phyloP scores from a whole-genome alignment of 768 basidiomycete species.

The Tulasnella sp. region DNA sequence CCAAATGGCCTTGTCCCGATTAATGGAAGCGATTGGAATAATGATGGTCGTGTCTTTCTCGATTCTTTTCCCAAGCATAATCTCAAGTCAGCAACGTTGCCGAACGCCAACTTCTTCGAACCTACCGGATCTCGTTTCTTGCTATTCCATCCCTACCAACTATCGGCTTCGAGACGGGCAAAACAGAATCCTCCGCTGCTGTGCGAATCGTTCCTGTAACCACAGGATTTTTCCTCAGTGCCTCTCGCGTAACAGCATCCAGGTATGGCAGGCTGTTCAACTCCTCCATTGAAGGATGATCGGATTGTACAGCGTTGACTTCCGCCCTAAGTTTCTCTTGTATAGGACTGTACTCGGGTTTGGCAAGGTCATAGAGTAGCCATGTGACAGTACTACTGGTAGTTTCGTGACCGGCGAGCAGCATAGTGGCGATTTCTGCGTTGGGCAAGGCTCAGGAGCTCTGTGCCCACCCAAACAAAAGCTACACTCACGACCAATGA shows the following conservation, averaged over 20 bases:
- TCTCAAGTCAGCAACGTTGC: not conserved
- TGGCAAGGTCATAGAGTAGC: slow-evolving; percentile 27
- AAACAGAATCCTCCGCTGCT: slow-evolving; percentile 9
- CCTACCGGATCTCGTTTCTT: slow-evolving; percentile 13
- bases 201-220: slow-evolving; percentile 2
- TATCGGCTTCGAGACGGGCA: slow-evolving; percentile 19
- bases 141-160: slow-evolving; percentile 8
- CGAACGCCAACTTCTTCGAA: not conserved
- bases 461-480: not conserved
- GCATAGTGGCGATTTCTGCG: slow-evolving; percentile 52
- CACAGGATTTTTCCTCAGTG: slow-evolving; percentile 12
- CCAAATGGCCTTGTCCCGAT: slow-evolving; percentile 49
- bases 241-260: slow-evolving; percentile 28
- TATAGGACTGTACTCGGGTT: slow-evolving; percentile 42
- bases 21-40: slow-evolving; percentile 48
- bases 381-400: slow-evolving; percentile 28
- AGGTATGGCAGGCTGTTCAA: slow-evolving; percentile 29
- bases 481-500: slow-evolving; percentile 44
- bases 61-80: slow-evolving; percentile 21
- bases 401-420: slow-evolving; percentile 54
- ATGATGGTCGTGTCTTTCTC: slow-evolving; percentile 34
- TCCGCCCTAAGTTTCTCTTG: slow-evolving; percentile 48
- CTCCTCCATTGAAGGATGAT: slow-evolving; percentile 25
- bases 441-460: not conserved
- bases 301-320: slow-evolving; percentile 22